Evolutionary conservation across 148 eudicot genomes (phyloP), one percentile per base, ranked within the genome.

Genomic region (Salicornia ramosissima): DNA sequence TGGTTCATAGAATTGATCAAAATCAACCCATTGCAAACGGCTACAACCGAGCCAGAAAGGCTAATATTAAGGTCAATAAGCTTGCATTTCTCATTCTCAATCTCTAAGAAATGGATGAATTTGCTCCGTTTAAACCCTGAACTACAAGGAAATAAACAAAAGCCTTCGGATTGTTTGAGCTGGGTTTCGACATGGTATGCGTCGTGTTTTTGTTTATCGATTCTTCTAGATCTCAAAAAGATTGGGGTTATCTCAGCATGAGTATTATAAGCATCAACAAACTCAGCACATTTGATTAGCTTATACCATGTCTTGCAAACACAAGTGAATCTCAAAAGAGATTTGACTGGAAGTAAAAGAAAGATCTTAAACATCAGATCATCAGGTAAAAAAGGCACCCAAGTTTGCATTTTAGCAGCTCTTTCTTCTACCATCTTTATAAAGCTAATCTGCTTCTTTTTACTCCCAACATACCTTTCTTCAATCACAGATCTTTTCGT

Each of bases 281-380:
- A 81, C 55, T 81, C 66, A 2, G 73, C 68, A 55, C 81, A 74
- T 51, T 78, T 57, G 54, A 81, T 78, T 76, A 81, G 18, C 42
- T 64, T 81, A 45, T 74, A 67, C 84, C 84, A 81, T 22, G 70
- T 53, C 80, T 78, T 81, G 68, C 84, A 81, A 45, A 81, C 84
- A 74, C 66, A 78, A 47, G 69, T 63, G 49, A 69, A 50, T 53
- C 68, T 70, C 71, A 74, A 53, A 64, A 81, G 81, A 39, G 84
- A 62, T 63, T 71, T 69, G 34, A 75, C 66, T 11, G 81, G 84
- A 24, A 81, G 78, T 8, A 78, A 53, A 40, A 78, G 77, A 58
- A 81, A 73, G 62, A 81, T 74, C 74, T 52, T 67, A 39, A 77
- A 81, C 68, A 78, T 26, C 76, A 78, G 62, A 65, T 81, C 84